A percentile compares a stretch with the other conserved stretches of the same genome.
Conservation (phyloP, 441 rosid genomes). For the Croton setiger region DNA sequence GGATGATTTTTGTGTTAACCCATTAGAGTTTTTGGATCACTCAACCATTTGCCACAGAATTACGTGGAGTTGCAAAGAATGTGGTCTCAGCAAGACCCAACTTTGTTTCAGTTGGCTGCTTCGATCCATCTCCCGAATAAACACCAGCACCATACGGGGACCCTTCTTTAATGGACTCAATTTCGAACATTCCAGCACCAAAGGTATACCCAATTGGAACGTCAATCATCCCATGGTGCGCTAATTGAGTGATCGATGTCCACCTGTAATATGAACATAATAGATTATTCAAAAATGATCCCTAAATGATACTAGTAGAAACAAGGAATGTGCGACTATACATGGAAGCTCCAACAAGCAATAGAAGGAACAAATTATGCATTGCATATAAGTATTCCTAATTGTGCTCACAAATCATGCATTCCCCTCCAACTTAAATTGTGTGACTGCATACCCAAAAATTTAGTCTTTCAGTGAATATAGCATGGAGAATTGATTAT, state of each 20-base stretch:
- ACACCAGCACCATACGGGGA: slow-evolving; percentile 65
- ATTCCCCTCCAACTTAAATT: background rate
- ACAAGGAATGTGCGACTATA: background rate
- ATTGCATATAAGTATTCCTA: too few species aligned
- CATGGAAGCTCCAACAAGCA: background rate
- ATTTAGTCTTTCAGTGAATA: background rate
- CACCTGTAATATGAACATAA: slow-evolving; percentile 33
- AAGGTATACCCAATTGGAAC: slow-evolving; percentile 68
- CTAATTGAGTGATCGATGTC: slow-evolving; percentile 63
- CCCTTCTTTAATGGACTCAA: slow-evolving; percentile 54
- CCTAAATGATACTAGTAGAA: too few species aligned
- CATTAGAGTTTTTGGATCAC: too few species aligned
- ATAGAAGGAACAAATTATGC: background rate
- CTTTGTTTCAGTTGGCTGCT: slow-evolving; percentile 44
- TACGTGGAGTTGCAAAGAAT: too few species aligned
- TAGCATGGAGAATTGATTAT: background rate
- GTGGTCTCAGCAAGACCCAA: slow-evolving; percentile 54
- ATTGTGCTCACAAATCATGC: too few species aligned
- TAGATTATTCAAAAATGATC: too few species aligned
- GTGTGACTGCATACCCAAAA: background rate
- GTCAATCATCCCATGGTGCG: slow-evolving; percentile 60
- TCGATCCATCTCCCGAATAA: slow-evolving; percentile 51
- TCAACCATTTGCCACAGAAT: too few species aligned
- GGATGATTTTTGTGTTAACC: too few species aligned
- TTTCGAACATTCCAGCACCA: slow-evolving; percentile 50